These are phyloP conservation scores for Collariella sp. DNA, from an alignment of 495 filamentous ascomycete species.

Conservation along the genomic window DNA sequence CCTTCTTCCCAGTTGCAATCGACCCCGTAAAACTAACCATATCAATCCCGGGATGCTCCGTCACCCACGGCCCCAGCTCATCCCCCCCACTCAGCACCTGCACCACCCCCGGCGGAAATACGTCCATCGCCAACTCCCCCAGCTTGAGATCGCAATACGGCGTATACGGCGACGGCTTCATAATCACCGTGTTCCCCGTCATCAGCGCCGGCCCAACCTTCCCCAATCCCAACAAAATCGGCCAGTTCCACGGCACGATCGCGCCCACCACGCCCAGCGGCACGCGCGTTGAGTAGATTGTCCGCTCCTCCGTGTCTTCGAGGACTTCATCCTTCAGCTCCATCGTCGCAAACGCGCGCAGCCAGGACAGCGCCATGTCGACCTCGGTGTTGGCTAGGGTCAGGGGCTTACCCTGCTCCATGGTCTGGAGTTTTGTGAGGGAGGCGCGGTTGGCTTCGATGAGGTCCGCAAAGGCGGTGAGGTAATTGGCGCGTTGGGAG, in stretches of 20 bases:
- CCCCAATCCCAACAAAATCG: slow-evolving; percentile 43
- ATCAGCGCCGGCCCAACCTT: slow-evolving; percentile 47
- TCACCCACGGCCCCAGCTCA: slow-evolving; percentile 50
- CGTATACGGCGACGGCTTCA: slow-evolving; percentile 54
- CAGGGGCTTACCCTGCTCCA: slow-evolving; percentile 18
- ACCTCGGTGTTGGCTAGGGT: slow-evolving; percentile 18
- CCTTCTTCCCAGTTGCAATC: slow-evolving; percentile 51
- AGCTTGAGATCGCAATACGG: slow-evolving; percentile 59
- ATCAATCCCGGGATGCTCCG: slow-evolving; percentile 48
- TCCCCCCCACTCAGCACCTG: slow-evolving; percentile 58
- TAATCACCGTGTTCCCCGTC: slow-evolving; percentile 53
- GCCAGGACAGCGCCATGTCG: slow-evolving; percentile 10
- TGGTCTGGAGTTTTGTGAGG: slow-evolving; percentile 24
- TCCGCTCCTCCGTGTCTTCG: slow-evolving; percentile 30
- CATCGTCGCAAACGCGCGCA: not conserved
- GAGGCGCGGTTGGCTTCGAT: slow-evolving; percentile 26
- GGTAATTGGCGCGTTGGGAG: slow-evolving; percentile 40
- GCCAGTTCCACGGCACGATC: slow-evolving; percentile 57
- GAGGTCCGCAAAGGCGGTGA: slow-evolving; percentile 40
- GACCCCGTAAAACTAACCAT: slow-evolving; percentile 64
- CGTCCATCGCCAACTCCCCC: slow-evolving; percentile 48
- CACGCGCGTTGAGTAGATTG: slow-evolving; percentile 4
- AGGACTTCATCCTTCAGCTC: slow-evolving; percentile 12
- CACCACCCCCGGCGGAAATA: slow-evolving; percentile 57
- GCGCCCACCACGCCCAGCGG: slow-evolving; percentile 46